Percentiles rank a stretch among this genome's conserved stretches.
Conservation (phyloP, 306 rosid species). For the Mucuna pruriens region DNA sequence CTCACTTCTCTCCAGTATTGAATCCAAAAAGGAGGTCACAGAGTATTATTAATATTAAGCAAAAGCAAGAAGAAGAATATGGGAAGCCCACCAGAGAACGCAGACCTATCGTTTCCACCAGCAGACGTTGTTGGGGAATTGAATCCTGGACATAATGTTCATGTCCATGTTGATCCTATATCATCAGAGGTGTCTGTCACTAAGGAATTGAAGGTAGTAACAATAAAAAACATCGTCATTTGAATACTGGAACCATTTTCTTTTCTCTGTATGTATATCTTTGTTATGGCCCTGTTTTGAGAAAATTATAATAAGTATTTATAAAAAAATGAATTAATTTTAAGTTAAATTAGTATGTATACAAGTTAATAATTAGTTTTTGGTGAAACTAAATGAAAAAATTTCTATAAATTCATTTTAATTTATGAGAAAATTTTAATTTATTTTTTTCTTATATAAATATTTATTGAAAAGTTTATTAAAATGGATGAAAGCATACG, state of each 20-base stretch:
- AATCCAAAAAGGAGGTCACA: neutral
- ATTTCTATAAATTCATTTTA: too few relatives aligned
- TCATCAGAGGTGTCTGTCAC: conserved; percentile 48
- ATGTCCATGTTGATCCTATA: conserved; percentile 47
- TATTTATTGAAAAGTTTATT: too few relatives aligned
- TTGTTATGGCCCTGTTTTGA: too few relatives aligned
- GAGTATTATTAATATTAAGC: neutral
- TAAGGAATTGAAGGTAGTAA: conserved; percentile 47
- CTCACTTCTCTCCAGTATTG: neutral
- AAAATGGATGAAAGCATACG: too few relatives aligned
- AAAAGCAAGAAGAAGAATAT: conserved; percentile 30
- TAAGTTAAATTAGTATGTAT: too few relatives aligned
- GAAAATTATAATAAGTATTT: too few relatives aligned
- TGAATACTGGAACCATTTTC: neutral
- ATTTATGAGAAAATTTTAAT: too few relatives aligned
- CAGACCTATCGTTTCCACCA: conserved; percentile 43
- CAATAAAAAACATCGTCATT: neutral
- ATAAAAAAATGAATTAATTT: too few relatives aligned
- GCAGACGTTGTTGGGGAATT: conserved; percentile 49
- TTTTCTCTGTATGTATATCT: neutral
- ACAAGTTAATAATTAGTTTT: too few relatives aligned
- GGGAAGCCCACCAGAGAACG: conserved; percentile 31
- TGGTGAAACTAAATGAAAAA: too few relatives aligned
- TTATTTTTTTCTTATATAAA: neutral
- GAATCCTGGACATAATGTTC: conserved; percentile 39